These are phyloP conservation scores for Ophiostoma angusticollis DNA, from an alignment of 2,329 filamentous ascomycete species.

Conservation along the genomic window DNA sequence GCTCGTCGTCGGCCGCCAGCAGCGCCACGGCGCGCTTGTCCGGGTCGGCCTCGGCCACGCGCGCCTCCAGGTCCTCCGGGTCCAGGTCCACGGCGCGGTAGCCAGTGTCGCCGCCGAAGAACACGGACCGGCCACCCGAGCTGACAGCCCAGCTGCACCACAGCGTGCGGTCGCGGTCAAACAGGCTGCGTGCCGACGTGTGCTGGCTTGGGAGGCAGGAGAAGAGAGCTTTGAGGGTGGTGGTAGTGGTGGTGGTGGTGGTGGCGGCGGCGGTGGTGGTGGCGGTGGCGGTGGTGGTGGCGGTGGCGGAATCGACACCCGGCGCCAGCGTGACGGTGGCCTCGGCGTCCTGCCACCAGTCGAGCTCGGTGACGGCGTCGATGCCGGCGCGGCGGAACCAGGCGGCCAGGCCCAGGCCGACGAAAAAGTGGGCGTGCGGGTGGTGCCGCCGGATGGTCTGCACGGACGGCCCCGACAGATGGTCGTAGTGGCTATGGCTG, in stretches of 20 bases:
- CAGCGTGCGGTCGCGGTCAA: conserved; percentile 63
- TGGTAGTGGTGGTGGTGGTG: neutral
- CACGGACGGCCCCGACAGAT: conserved; percentile 67
- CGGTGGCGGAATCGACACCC: neutral
- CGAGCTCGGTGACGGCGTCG: conserved; percentile 69
- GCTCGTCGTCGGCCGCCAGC: conserved; percentile 57
- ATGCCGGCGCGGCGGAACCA: conserved; percentile 70
- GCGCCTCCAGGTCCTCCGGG: conserved; percentile 25
- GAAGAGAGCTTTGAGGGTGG: conserved; percentile 52
- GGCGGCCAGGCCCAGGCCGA: conserved; percentile 65
- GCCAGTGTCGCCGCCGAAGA: conserved; percentile 83
- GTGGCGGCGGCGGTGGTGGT: neutral
- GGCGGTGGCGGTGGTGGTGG: neutral
- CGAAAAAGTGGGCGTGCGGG: conserved; percentile 76
- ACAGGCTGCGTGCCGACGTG: conserved; percentile 52
- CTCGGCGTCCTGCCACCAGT: conserved; percentile 86
- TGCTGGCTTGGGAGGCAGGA: conserved; percentile 80
- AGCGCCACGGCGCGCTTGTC: conserved; percentile 39
- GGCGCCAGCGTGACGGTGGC: conserved; percentile 39
- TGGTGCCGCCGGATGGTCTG: conserved; percentile 56
- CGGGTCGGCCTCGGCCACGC: conserved; percentile 22
- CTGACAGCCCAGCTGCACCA: conserved; percentile 80
- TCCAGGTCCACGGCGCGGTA: conserved; percentile 54
- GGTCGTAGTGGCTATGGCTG: conserved; percentile 87
- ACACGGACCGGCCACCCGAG: conserved; percentile 65